Evolutionary conservation across 2,329 filamentous ascomycete genomes (phyloP).

Genomic region (Escovopsis sp.): DNA sequence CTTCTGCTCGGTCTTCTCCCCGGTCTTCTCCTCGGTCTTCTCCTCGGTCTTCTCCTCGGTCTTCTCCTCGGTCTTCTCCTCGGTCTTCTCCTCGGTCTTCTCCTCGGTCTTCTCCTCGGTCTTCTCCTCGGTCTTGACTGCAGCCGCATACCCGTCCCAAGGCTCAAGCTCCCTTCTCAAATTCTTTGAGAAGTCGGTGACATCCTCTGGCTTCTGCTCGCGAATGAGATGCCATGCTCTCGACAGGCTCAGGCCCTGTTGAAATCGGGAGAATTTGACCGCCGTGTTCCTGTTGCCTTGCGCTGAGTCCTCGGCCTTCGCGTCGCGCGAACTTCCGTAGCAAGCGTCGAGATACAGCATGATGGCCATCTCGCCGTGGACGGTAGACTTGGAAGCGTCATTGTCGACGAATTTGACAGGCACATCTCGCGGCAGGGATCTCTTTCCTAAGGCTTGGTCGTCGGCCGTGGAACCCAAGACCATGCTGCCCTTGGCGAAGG

Average conservation of each 20-base stretch:
- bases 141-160: conserved; percentile 24
- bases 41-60: conserved; percentile 9
- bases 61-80: conserved; percentile 8
- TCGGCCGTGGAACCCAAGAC: conserved; percentile 1
- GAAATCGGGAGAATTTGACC: conserved; percentile 24
- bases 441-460: background rate
- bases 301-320: conserved; percentile 6
- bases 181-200: conserved; percentile 7
- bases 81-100: conserved; percentile 7
- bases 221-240: conserved; percentile 17
- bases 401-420: conserved; percentile 40
- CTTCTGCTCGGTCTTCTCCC: conserved; percentile 11
- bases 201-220: conserved; percentile 3
- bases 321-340: conserved; percentile 18
- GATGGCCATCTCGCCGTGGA: conserved; percentile 36
- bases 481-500: conserved; percentile 30
- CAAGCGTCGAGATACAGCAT: conserved; percentile 45
- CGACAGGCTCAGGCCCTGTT: conserved; percentile 21
- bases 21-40: conserved; percentile 11
- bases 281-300: conserved; percentile 18
- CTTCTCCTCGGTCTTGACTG: too few species aligned
- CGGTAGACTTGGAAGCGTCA: conserved; percentile 28
- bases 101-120: conserved; percentile 13
- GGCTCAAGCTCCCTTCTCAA: conserved; percentile 19
- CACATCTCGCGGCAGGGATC: conserved; percentile 2